Evolutionary conservation across 1,284 basidiomycete species (phyloP), one percentile per base, ranked within the genome.

Genomic region (Pseudozyma tsukubaensis): DNA sequence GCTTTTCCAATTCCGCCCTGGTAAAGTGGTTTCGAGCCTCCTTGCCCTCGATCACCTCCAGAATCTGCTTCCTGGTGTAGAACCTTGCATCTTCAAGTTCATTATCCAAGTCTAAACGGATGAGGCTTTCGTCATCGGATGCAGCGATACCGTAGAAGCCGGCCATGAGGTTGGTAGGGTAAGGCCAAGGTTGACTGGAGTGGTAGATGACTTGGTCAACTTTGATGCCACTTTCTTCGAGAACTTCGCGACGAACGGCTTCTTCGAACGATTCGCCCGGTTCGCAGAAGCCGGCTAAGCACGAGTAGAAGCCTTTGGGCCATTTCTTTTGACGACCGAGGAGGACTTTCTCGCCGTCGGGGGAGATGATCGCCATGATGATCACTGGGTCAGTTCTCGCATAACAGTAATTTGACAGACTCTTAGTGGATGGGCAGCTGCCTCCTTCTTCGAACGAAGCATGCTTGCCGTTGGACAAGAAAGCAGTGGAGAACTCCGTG

Each of bases 21-120:
- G 87, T 86, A 55, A 92, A 87, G 40, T 85, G 87, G 10, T 21
- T 1, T 87, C 85, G 4, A 86, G 84, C 73, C 11, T 57, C 55
- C 12, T 90, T 88, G 21, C 86, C 24, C 24, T 29, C 84, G 39
- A 97, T 86, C 9, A 93, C 89, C 0, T 86, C 85, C 5, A 90
- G 85, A 24, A 94, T 87, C 77, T 94, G 90, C 34, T 88, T 88
- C 11, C 92, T 89, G 9, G 91, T 91, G 85, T 91, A 97, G 91
- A 92, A 99, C 59, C 89, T 89, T 0, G 94, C 94, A 80, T 97
- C 94, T 83, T 92, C 91, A n/a, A 99, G 89, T 86, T 99, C 96
- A 78, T 97, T 96, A 83, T 98, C 96, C 14, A 99, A 88, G 85
- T 98, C 95, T 12, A 89, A 87, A 12, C 94, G 89, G 74, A 98